Base-by-base conservation (phyloP, 208 protist genomes). In the Histomonas meleagridis region DNA sequence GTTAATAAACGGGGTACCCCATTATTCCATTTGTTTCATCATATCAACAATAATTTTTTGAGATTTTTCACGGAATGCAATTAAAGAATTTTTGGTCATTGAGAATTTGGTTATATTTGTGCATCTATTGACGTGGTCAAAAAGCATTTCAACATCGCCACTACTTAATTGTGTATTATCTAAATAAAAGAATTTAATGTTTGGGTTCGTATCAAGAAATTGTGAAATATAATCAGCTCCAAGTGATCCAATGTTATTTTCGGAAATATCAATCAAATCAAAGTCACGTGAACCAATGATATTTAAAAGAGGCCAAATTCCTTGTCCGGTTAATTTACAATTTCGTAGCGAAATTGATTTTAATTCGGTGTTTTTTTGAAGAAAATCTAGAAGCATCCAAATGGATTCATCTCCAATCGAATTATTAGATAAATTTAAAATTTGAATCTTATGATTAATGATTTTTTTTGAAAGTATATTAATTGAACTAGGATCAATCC, bases 401-500 rank as follows among this genome's bases (percentile, higher is more conserved):
- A 55, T 55, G 3, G 76, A 86, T 86, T 86, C 76, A 55, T 86
- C 76, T 21, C 46, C 40, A 55, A 86, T 86, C 18, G 76, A 46
- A 35, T 86, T 86, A n/a, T 86, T 32, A 38, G 76, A 86, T 55
- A 86, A 35, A 16, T 86, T 46, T 38, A 86, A 55, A 53, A 14
- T 51, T 57, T 51, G 7, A 26, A 86, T 23, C 10, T 28, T 32
- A 23, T 23, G 21, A 55, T 0, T 28, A 7, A 10, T 49, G 5
- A 86, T 43, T 86, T 43, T 86, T 86, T 55, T 86, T 1, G 46
- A 14, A 38, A 86, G 26, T 18, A 86, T 38, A 21, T 32, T 38
- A 26, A 86, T 55, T 23, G 43, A 14, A 16, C 18, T 35, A 32
- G 0, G 3, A 32, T 86, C 55, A n/a, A 86, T 35, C 1, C 46